phyloP scores from a whole-genome alignment of 2,329 filamentous ascomycete species.

The Didymosphaeria variabile region DNA sequence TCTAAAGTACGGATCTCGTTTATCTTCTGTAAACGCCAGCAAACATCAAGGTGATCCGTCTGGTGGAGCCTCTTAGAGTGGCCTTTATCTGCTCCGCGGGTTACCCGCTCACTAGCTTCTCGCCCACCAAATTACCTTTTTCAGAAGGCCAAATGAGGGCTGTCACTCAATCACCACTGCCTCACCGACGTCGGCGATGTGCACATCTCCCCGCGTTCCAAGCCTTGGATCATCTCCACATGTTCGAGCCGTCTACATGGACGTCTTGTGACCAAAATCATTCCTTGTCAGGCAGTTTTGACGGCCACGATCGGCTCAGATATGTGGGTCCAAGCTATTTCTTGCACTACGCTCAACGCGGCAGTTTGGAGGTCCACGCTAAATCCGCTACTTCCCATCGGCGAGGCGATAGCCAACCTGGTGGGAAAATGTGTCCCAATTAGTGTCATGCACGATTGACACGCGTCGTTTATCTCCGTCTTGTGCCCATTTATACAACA shows the following conservation, averaged over 20 bases:
- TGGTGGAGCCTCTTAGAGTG: neutral
- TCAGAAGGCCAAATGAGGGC: neutral
- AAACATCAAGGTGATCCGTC: neutral
- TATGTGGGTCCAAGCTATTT: neutral
- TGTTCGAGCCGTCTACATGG: neutral
- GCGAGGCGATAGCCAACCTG: slow-evolving; percentile 1
- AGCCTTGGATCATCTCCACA: neutral
- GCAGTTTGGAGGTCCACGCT: slow-evolving; percentile 7
- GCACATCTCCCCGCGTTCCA: neutral
- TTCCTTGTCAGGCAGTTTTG: neutral
- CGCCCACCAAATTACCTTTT: neutral
- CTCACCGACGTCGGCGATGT: slow-evolving; percentile 4
- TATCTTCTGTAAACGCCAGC: neutral
- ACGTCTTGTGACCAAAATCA: neutral
- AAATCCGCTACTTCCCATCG: neutral
- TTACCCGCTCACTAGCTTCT: neutral
- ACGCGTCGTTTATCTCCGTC: slow-evolving; percentile 1
- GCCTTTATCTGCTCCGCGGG: neutral
- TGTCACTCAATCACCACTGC: neutral
- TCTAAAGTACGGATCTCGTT: neutral
- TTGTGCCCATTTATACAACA: neutral
- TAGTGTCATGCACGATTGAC: neutral
- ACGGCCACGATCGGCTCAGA: slow-evolving; percentile 1
- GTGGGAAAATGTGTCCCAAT: neutral
- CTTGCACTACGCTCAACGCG: neutral